Base-by-base conservation (phyloP, 73 alveolate species). In the Stentor roeselii region DNA sequence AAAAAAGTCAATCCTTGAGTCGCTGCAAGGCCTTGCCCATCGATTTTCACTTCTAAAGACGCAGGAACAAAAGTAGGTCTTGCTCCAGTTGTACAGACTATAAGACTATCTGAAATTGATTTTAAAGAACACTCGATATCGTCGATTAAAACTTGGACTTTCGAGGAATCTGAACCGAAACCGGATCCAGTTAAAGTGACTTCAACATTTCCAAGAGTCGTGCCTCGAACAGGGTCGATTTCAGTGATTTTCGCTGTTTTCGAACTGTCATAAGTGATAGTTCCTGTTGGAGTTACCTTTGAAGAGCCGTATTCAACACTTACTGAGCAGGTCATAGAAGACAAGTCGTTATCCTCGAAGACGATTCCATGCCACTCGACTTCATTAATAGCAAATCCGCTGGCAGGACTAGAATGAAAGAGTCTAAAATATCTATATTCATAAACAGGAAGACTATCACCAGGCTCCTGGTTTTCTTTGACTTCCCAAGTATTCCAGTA, bases 131-230 rank as follows among this genome's bases (percentile, higher is more conserved):
- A 94, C 2, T 6, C 83, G 21, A 92, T 83, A 2, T 85, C 94
- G 60, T 94, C 98, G 11, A 94, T 76, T 3, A 76, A 3, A 0
- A 94, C 90, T 2, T 85, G 15, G n/a, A 84, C 82, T 40, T 86
- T 60, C 15, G 91, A 40, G 39, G 88, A 40, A 14, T 78, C 61
- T 21, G 87, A 15, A 0, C 80, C 80, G 34, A 90, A 90, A 75
- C 76, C 78, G 11, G 86, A 30, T 2, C 96, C 93, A 4, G 89
- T 67, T 60, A 90, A 74, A 3, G 87, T 67, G 60, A 90, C 84
- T 0, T 87, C 59, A 3, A 78, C 92, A 3, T 90, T 90, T 11
- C 93, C 96, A 67, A 77, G 38, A 37, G 58, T 82, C 27, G 86
- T 59, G 34, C 92, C 92, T 3, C 37, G 75, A 42, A 86, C 27